Evolutionary conservation across 1,284 basidiomycete species (phyloP), one percentile per base, ranked within the genome.

Genomic region (Trametes sp.): DNA sequence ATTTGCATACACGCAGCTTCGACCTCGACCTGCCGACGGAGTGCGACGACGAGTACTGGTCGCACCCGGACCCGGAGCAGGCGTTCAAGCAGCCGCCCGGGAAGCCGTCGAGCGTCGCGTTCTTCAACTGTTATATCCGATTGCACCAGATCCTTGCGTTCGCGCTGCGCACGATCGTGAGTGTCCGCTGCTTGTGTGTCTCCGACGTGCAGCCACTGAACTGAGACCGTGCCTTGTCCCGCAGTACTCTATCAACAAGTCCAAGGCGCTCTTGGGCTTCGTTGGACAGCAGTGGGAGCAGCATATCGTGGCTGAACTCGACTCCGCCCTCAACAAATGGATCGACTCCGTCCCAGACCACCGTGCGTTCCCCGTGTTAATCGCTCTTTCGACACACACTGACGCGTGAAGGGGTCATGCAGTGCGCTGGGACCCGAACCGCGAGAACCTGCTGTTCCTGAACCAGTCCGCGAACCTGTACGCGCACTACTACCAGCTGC

Each of bases 41-140:
- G 35, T 84, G 87, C 41, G 86, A 89, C 58, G 89, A 92, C 73
- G 87, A 89, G 65, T 87, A 84, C 66, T 89, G 87, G 87, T 78
- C 74, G 51, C 70, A 75, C 56, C 74, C 78, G 1, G 77, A 82
- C 44, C 79, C 79, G 6, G 76, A 81, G 10, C 70, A 76, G 16
- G 75, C 75, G 1, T 83, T 82, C 69, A 75, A 76, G 62, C 82
- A 83, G 67, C 87, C 88, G 3, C 69, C 77, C 0, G 78, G 77
- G 4, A 78, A 78, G 60, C 80, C 82, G 2, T 80, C 83, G 8
- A 69, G 71, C 4, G 70, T 87, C 16, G 72, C 82, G 4, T 84
- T 78, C 58, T 88, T 88, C 72, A 80, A 82, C 48, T 80, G 81
- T 57, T 76, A 80, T 45, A 75, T 88, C 54, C 84, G 84, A 60